A percentile compares a stretch with the other conserved stretches of the same genome.
Conservation (phyloP, 176 grass and related monocot species). For the Cymbopogon citratus region DNA sequence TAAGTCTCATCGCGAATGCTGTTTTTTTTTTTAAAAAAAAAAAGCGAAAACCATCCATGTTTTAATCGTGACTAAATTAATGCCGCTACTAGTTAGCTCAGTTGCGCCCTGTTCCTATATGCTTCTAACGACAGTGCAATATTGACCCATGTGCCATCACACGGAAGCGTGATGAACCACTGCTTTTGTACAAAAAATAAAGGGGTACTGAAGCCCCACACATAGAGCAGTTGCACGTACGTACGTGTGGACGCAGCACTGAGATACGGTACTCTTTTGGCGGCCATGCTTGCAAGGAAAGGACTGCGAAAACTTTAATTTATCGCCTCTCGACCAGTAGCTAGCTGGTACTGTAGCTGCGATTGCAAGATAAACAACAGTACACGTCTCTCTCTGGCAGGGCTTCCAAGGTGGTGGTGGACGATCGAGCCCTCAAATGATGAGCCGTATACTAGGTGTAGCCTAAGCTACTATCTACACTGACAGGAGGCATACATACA, state of each 20-base stretch:
- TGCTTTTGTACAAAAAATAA: background rate
- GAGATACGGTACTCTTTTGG: background rate
- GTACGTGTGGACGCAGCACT: background rate
- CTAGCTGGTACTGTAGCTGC: background rate
- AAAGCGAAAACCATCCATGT: too few species aligned
- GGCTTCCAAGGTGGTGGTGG: too few species aligned
- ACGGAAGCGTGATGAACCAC: background rate
- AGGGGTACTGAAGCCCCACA: background rate
- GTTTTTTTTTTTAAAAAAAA: too few species aligned
- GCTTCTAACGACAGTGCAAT: background rate
- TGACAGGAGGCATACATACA: background rate
- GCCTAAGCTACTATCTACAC: background rate
- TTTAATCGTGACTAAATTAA: too few species aligned
- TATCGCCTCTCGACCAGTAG: background rate
- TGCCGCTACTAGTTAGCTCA: too few species aligned
- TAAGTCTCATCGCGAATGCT: too few species aligned
- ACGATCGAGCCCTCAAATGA: background rate
- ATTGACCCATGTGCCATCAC: background rate
- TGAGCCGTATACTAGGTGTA: background rate
- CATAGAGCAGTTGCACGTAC: background rate
- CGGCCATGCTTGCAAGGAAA: slow-evolving; percentile 1
- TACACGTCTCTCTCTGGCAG: background rate
- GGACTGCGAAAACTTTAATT: background rate
- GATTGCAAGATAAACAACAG: background rate
- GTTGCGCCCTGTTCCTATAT: too few species aligned